Conservation (phyloP, 2,329 filamentous ascomycete genomes). For the Fusarium foetens region DNA sequence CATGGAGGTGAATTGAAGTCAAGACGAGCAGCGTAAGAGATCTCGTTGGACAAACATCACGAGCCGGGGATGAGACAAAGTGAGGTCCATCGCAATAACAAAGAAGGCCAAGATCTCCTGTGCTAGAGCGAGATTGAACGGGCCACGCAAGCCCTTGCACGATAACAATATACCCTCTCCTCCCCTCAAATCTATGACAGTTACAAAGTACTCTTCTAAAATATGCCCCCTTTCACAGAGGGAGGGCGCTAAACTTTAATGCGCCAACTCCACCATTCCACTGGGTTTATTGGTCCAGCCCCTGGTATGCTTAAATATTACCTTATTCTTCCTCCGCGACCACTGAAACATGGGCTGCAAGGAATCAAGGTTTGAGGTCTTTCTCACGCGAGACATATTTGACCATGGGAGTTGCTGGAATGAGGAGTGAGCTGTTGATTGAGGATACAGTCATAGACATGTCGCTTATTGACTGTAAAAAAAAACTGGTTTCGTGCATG, state of each 20-base stretch:
- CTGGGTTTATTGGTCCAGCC: conserved; percentile 2
- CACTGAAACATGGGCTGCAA: conserved; percentile 29
- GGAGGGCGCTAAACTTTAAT: conserved; percentile 42
- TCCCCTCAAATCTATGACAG: rapidly evolving
- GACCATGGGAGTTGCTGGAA: neutral
- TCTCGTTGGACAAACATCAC: neutral
- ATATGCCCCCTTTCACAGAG: neutral
- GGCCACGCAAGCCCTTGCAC: conserved; percentile 30
- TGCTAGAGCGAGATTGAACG: conserved; percentile 5
- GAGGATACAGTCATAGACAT: neutral
- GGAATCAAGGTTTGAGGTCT: neutral
- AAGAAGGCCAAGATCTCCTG: conserved; percentile 18
- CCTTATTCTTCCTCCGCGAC: conserved; percentile 37
- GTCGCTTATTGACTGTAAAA: neutral
- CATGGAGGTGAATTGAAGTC: neutral
- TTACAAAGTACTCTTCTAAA: neutral
- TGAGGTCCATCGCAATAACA: conserved; percentile 17
- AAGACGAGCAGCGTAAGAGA: neutral
- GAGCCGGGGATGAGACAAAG: conserved; percentile 4
- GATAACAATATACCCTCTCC: neutral
- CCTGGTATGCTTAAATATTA: conserved; percentile 46
- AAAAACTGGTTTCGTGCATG: conserved; percentile 11
- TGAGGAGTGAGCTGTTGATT: neutral
- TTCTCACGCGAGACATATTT: no score
- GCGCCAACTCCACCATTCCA: conserved; percentile 24